phyloP scores from a whole-genome alignment of 768 basidiomycete genomes.

The Pleurotus eryngii region DNA sequence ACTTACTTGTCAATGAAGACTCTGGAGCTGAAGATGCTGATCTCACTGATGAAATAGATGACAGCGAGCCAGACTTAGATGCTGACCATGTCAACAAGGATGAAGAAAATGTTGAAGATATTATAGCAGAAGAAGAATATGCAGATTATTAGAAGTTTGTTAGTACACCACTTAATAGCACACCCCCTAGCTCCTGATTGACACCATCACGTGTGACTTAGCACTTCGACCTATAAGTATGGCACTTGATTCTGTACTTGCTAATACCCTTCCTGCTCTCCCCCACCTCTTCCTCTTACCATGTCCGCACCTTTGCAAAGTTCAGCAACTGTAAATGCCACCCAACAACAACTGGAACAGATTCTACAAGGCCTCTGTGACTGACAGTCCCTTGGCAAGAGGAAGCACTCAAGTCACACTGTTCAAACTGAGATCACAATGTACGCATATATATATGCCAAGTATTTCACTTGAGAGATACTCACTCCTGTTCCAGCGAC shows the following conservation, averaged over 20 bases:
- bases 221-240: too few species aligned
- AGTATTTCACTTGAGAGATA: not conserved
- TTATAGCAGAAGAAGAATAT: not conserved
- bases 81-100: constrained; percentile 11
- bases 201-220: not conserved
- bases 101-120: constrained; percentile 11
- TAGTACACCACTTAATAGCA: not conserved
- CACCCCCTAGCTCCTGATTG: not conserved
- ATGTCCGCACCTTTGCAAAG: not conserved
- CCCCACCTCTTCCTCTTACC: not conserved
- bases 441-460: not conserved
- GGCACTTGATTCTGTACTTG: too few species aligned
- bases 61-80: not conserved
- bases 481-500: not conserved
- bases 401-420: not conserved
- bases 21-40: not conserved
- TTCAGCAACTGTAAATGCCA: too few species aligned
- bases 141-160: not conserved
- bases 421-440: not conserved
- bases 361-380: not conserved
- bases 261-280: not conserved
- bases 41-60: not conserved
- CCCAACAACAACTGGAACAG: not conserved
- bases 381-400: not conserved
- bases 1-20: not conserved